Evolutionary conservation across 2,329 filamentous ascomycete species (phyloP), one percentile per base, ranked within the genome.

Genomic region (Pseudogymnoascus sp.): DNA sequence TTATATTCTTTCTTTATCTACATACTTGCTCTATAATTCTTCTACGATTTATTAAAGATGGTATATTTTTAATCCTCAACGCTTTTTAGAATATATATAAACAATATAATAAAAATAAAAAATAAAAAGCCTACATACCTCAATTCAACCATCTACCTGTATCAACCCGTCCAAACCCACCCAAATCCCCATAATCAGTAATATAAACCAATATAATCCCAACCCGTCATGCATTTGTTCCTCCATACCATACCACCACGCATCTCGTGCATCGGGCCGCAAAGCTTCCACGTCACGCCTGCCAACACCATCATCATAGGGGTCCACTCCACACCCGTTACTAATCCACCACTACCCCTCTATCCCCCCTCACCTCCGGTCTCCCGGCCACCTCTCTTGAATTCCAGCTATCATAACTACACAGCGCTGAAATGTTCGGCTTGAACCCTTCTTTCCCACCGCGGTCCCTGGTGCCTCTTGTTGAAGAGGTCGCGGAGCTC

Each of bases 401-500:
- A 16, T 3, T n/a, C 2, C 10, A 13, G 19, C 1, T 13, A 16
- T 34, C n/a, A 34, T 16, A 34, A 13, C 5, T 1, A 34, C 48
- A 31, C 8, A 57, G 19, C 2, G 4, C n/a, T 6, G 28, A 31
- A 31, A 57, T 57, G 48, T 57, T 61, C 37, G 60, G 60, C 11
- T 25, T 61, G 11, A 37, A 11, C 23, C 60, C 60, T 3, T 37
- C 34, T 11, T 61, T 61, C n/a, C 60, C 60, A 1, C 60, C 60
- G 1, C n/a, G 19, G 2, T 10, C 28, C 4, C 60, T 61, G 6
- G 60, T 61, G 2, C 60, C 60, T 7, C 68, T 74, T 31, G 71
- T 72, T 10, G 57, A 73, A 34, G 80, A 85, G 74, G 78, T 87
- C 25, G 78, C 80, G 2, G 71, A 73, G 2, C 77, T 86, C 41